Percentiles rank a stretch among this genome's conserved stretches.
phyloP scores from a whole-genome alignment of 73 alveolate genomes.

The Paramecium bursaria region DNA sequence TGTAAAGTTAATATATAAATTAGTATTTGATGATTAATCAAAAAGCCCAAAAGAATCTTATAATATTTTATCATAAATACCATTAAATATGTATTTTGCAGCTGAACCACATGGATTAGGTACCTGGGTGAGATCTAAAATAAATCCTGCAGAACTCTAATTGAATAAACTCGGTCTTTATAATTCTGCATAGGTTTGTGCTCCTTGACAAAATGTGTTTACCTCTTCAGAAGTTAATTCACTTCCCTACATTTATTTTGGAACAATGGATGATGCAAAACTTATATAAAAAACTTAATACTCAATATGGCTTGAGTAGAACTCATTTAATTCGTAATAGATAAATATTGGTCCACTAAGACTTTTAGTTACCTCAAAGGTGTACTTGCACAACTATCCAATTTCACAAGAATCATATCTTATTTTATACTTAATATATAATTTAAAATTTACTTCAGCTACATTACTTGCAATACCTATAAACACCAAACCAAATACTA shows the following conservation, averaged over 20 bases:
- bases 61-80: not conserved
- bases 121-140: conserved; percentile 1
- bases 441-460: not conserved
- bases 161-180: conserved; percentile 9
- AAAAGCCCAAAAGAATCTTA: conserved; percentile 26
- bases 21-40: not conserved
- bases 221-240: conserved; percentile 22
- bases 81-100: conserved; percentile 50
- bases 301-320: conserved; percentile 43
- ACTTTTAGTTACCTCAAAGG: not conserved
- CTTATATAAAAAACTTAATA: not conserved
- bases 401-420: conserved; percentile 49
- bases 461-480: conserved; percentile 43
- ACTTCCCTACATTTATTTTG: conserved; percentile 13
- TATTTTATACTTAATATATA: conserved; percentile 22
- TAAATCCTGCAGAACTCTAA: conserved; percentile 13
- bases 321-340: conserved; percentile 45
- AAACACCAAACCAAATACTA: conserved; percentile 53
- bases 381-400: not conserved
- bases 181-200: not conserved
- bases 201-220: conserved; percentile 24
- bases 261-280: conserved; percentile 41
- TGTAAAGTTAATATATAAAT: conserved; percentile 27
- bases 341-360: conserved; percentile 32
- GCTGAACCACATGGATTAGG: conserved; percentile 50